A percentile compares a stretch with the other conserved stretches of the same genome.
These are phyloP conservation scores for Nitzschia inconspicua DNA, from an alignment of 108 stramenopile species.

Conservation along the genomic window DNA sequence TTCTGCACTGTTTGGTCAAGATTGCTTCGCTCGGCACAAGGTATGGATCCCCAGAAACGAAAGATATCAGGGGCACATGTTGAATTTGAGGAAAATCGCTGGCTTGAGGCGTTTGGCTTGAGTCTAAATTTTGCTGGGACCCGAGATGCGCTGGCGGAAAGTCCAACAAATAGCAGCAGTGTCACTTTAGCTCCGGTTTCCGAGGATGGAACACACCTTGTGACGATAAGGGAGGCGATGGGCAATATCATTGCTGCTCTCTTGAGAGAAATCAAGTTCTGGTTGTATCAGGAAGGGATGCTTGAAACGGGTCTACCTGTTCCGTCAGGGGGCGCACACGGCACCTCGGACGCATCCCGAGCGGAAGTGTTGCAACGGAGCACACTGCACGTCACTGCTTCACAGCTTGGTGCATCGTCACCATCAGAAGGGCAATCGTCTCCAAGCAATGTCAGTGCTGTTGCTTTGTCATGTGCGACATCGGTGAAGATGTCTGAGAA, in stretches of 20 bases:
- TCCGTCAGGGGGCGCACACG: conserved; percentile 40
- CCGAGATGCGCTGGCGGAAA: conserved; percentile 77
- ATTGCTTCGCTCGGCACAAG: conserved; percentile 74
- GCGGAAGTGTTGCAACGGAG: conserved; percentile 78
- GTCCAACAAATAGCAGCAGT: conserved; percentile 47
- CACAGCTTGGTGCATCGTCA: conserved; percentile 39
- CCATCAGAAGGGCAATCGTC: conserved; percentile 3
- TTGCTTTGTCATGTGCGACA: conserved; percentile 79
- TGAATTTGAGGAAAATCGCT: conserved; percentile 82
- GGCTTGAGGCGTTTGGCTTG: conserved; percentile 82
- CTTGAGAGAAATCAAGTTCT: conserved; percentile 81
- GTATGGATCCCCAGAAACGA: conserved; percentile 86
- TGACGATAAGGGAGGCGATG: conserved; percentile 58
- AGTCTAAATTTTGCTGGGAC: conserved; percentile 83
- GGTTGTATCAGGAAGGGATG: conserved; percentile 82
- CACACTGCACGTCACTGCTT: conserved; percentile 76
- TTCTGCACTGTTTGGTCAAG: conserved; percentile 77
- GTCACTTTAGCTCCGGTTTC: conserved; percentile 31
- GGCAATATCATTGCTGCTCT: conserved; percentile 70
- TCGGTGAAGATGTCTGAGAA: conserved; percentile 83
- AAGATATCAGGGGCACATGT: conserved; percentile 85
- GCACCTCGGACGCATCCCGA: conserved; percentile 48
- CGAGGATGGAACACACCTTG: conserved; percentile 38
- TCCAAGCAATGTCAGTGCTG: conserved; percentile 35
- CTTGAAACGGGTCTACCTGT: conserved; percentile 61